These are phyloP conservation scores for Fimicolochytrium jonesii DNA, from an alignment of 192 early-diverging fungal species.

Conservation along the genomic window DNA sequence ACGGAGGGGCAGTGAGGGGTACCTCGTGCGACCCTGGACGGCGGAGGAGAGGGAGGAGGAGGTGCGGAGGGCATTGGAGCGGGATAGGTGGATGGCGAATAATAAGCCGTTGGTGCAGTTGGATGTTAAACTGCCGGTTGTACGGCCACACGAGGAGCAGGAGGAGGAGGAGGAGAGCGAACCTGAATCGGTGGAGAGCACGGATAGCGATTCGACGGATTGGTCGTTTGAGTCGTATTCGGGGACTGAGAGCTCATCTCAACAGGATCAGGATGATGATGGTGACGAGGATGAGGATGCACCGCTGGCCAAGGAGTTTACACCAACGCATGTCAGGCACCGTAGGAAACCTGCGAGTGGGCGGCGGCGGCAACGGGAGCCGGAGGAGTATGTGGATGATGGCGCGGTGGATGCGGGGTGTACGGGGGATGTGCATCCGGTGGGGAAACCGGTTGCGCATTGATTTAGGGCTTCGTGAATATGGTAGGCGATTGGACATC, in stretches of 20 bases:
- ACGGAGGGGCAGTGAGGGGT: constrained; percentile 51
- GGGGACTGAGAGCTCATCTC: background rate
- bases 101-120: constrained; percentile 4
- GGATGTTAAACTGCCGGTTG: background rate
- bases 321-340: no score
- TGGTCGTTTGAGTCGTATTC: background rate
- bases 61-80: constrained; percentile 18
- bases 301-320: no score
- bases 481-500: no score
- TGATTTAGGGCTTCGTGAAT: no score
- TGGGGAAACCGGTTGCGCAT: no score
- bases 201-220: background rate
- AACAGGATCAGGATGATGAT: background rate
- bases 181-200: no score
- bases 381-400: constrained; percentile 14
- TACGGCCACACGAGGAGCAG: background rate
- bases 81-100: background rate
- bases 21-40: constrained; percentile 40
- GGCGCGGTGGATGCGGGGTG: constrained; percentile 14
- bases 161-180: constrained; percentile 4
- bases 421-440: constrained; percentile 1
- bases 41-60: constrained; percentile 32
- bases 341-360: no score
- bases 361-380: background rate
- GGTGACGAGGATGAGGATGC: background rate